A percentile compares a stretch with the other conserved stretches of the same genome.
Conservation (phyloP, 192 early-diverging fungal species). For the Umbelopsis sp. region DNA sequence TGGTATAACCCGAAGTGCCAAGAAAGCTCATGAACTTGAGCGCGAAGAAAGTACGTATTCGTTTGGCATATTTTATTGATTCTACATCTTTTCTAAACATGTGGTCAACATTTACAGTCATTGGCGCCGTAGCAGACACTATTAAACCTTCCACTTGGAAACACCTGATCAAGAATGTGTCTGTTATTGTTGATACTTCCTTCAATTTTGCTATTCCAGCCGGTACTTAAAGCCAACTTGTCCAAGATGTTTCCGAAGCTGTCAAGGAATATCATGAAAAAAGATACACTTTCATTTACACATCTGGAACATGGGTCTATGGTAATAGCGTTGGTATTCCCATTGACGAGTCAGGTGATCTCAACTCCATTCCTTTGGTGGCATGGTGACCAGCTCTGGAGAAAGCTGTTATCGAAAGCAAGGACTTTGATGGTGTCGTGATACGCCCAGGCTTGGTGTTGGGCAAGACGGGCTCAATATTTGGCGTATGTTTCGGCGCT, state of each 20-base stretch:
- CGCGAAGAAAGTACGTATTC: slow-evolving; percentile 32
- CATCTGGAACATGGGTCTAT: slow-evolving; percentile 31
- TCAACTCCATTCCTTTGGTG: slow-evolving; percentile 14
- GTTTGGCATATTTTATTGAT: no score
- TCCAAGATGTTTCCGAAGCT: slow-evolving; percentile 27
- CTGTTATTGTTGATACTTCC: slow-evolving; percentile 36
- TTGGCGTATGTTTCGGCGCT: slow-evolving; percentile 25
- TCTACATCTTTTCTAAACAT: no score
- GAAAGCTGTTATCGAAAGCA: slow-evolving; percentile 17
- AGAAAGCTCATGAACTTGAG: slow-evolving; percentile 24
- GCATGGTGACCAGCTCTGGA: slow-evolving; percentile 39
- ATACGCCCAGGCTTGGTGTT: slow-evolving; percentile 33
- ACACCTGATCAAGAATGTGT: slow-evolving; percentile 19
- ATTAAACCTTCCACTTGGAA: slow-evolving; percentile 19
- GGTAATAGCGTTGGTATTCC: background rate
- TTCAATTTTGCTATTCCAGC: background rate
- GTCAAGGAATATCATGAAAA: slow-evolving; percentile 29
- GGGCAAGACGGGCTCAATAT: slow-evolving; percentile 24
- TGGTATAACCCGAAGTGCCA: slow-evolving; percentile 29
- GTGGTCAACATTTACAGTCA: no score
- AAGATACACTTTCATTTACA: slow-evolving; percentile 36
- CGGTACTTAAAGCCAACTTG: background rate
- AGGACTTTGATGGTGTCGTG: slow-evolving; percentile 26
- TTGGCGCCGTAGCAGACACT: slow-evolving; percentile 18
- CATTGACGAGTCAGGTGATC: slow-evolving; percentile 1